These are phyloP conservation scores for Phoma sp. DNA, from an alignment of 2,329 filamentous ascomycete species.

Conservation along the genomic window DNA sequence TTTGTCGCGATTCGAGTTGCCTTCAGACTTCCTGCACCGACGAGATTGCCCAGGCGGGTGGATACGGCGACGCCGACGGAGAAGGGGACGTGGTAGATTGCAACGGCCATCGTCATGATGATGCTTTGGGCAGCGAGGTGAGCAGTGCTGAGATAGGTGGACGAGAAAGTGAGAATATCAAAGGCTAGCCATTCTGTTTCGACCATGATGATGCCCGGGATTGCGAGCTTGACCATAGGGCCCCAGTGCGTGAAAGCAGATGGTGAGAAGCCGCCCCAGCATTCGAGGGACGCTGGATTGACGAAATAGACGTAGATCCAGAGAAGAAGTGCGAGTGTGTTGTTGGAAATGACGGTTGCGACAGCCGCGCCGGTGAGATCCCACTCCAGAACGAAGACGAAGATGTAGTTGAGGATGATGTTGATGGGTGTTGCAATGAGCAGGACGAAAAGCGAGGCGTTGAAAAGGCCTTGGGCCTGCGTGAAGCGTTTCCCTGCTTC, in stretches of 20 bases:
- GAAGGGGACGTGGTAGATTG: conserved; percentile 52
- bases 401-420: conserved; percentile 57
- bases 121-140: conserved; percentile 79
- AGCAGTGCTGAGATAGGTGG: conserved; percentile 78
- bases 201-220: conserved; percentile 92
- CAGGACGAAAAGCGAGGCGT: conserved; percentile 56
- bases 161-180: conserved; percentile 68
- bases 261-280: conserved; percentile 76
- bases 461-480: conserved; percentile 63
- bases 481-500: conserved; percentile 63
- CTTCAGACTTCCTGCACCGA: conserved; percentile 45
- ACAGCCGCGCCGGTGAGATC: conserved; percentile 60
- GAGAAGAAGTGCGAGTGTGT: conserved; percentile 57
- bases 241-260: conserved; percentile 76
- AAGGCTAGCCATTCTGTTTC: conserved; percentile 64
- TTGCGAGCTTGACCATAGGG: conserved; percentile 84
- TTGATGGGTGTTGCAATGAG: conserved; percentile 58
- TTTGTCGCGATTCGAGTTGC: conserved; percentile 45
- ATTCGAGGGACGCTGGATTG: conserved; percentile 49
- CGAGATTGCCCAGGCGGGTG: conserved; percentile 49
- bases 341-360: conserved; percentile 57
- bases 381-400: conserved; percentile 52
- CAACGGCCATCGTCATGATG: conserved; percentile 43
- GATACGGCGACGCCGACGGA: conserved; percentile 48
- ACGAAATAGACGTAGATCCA: conserved; percentile 55